phyloP scores from a whole-genome alignment of 2,329 filamentous ascomycete genomes.

The Cladosporium sp. region DNA sequence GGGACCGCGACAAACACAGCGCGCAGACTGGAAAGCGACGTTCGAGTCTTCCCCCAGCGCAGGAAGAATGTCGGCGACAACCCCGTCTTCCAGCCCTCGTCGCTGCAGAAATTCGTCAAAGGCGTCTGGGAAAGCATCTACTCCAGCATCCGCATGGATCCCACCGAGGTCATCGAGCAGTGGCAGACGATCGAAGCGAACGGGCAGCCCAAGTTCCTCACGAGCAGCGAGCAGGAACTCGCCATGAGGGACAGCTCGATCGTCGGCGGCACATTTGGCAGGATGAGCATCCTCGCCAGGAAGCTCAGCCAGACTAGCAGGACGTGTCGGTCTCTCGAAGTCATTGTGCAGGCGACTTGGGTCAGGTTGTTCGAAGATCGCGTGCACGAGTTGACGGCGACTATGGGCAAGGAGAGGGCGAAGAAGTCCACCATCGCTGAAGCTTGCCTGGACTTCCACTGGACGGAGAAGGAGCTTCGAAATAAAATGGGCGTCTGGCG shows the following conservation, averaged over 20 bases:
- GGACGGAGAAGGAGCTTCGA: constrained; percentile 55
- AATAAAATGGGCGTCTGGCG: constrained; percentile 54
- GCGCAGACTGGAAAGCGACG: constrained; percentile 21
- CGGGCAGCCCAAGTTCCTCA: constrained; percentile 25
- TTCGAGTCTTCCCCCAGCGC: constrained; percentile 23
- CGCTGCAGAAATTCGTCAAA: constrained; percentile 45
- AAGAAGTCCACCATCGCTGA: constrained; percentile 51
- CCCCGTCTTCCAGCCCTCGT: constrained; percentile 44
- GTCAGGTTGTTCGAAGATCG: constrained; percentile 52
- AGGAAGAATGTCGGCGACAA: constrained; percentile 31
- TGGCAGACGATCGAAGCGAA: constrained; percentile 31
- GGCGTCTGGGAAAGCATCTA: constrained; percentile 50
- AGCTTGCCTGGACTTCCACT: constrained; percentile 51
- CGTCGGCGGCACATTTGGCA: constrained; percentile 32
- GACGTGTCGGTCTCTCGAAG: constrained; percentile 53
- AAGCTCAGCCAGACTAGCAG: constrained; percentile 49
- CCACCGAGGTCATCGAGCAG: constrained; percentile 32
- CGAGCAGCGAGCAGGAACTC: constrained; percentile 21
- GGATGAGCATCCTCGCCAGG: constrained; percentile 41
- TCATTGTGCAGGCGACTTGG: constrained; percentile 57
- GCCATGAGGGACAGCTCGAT: constrained; percentile 17
- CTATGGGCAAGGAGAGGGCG: constrained; percentile 37
- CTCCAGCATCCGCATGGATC: constrained; percentile 39
- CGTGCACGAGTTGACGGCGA: constrained; percentile 37
- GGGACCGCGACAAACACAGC: constrained; percentile 12